phyloP scores from a whole-genome alignment of 75 land plant genomes.

The Cryptomeria japonica region DNA sequence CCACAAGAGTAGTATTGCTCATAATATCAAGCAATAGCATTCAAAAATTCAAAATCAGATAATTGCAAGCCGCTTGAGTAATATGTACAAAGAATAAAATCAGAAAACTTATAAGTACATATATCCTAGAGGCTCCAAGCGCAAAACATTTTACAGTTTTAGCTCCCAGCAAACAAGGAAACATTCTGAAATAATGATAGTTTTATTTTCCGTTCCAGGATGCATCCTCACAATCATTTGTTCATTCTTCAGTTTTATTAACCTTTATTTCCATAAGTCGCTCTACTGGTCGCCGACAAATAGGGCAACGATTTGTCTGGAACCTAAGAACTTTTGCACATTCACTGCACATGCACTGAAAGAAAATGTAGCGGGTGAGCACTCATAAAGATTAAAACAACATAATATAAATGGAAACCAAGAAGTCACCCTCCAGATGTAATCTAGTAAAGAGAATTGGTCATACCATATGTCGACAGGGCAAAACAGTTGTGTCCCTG shows the following conservation, averaged over 20 bases:
- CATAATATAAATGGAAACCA: constrained; percentile 29
- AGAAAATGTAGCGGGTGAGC: not conserved
- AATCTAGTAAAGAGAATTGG: not conserved
- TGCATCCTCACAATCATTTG: not conserved
- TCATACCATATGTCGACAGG: constrained; percentile 94
- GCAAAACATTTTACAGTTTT: constrained; percentile 6
- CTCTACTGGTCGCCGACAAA: constrained; percentile 76
- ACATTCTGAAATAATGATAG: not conserved
- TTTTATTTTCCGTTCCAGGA: not conserved
- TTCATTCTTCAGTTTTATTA: constrained; percentile 34
- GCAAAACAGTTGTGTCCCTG: constrained; percentile 88
- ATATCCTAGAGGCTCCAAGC: not conserved
- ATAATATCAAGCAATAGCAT: not conserved
- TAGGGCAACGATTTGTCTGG: constrained; percentile 81
- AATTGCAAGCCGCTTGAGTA: not conserved
- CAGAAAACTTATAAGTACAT: not conserved
- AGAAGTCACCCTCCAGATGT: constrained; percentile 3
- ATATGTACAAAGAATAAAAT: constrained; percentile 15
- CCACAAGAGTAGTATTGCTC: not conserved
- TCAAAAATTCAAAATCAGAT: not conserved
- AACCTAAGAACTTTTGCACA: constrained; percentile 79
- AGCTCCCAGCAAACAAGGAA: not conserved
- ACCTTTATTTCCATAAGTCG: constrained; percentile 79
- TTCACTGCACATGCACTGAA: constrained; percentile 89
- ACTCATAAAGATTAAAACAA: constrained; percentile 23